Conservation (phyloP, 495 filamentous ascomycete genomes). For the Cercophora newfieldiana region DNA sequence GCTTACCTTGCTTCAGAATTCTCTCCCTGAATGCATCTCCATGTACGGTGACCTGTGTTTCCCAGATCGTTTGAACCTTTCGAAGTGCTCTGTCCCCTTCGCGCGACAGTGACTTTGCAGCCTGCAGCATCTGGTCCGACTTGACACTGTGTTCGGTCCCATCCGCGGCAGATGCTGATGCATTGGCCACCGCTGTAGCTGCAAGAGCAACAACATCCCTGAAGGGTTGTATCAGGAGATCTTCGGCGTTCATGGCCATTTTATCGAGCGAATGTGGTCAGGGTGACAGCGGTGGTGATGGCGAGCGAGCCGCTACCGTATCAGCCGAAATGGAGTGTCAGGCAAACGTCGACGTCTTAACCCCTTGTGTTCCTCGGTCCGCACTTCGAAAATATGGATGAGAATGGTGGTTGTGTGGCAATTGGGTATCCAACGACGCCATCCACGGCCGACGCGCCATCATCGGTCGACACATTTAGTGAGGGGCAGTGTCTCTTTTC, state of each 20-base stretch:
- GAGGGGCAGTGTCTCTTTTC: neutral
- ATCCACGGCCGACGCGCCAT: too few relatives aligned
- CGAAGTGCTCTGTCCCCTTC: conserved; percentile 33
- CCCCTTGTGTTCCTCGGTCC: too few relatives aligned
- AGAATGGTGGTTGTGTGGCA: too few relatives aligned
- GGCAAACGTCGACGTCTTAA: too few relatives aligned
- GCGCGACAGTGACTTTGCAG: neutral
- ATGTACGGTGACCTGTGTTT: conserved; percentile 34
- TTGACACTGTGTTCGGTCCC: neutral
- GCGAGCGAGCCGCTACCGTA: neutral
- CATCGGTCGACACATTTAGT: neutral
- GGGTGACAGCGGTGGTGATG: neutral
- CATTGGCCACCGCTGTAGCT: conserved; percentile 35
- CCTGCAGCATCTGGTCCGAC: conserved; percentile 18
- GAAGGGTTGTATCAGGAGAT: conserved; percentile 37
- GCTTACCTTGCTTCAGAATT: conserved; percentile 40
- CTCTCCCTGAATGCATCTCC: conserved; percentile 36
- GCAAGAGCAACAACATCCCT: conserved; percentile 38
- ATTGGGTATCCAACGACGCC: too few relatives aligned
- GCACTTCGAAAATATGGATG: too few relatives aligned
- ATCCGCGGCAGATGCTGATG: neutral
- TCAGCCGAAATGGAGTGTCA: neutral
- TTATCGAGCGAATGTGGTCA: too few relatives aligned
- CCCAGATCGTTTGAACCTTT: conserved; percentile 37
- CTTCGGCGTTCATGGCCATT: conserved; percentile 3